These are phyloP conservation scores for Pogostemon cablin DNA, from an alignment of 257 asterid species.

Conservation along the genomic window DNA sequence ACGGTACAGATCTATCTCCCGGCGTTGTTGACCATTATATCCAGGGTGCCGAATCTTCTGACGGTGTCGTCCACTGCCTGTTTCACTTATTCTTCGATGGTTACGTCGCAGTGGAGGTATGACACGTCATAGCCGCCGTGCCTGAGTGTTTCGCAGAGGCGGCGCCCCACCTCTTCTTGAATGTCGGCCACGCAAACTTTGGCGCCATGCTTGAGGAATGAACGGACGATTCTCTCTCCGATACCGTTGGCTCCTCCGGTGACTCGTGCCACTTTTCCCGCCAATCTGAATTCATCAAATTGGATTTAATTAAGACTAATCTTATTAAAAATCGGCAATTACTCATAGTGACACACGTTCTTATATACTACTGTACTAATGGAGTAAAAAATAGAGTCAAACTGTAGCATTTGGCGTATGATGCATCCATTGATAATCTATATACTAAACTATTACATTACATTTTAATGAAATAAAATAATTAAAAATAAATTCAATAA, in stretches of 20 bases:
- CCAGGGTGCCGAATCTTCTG: constrained; percentile 62
- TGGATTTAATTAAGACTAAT: too few species aligned
- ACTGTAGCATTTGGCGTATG: too few species aligned
- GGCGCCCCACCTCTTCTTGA: constrained; percentile 54
- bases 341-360: too few species aligned
- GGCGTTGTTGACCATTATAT: constrained; percentile 77
- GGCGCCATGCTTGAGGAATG: constrained; percentile 72
- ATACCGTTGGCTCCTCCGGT: constrained; percentile 89
- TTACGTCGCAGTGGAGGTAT: constrained; percentile 65
- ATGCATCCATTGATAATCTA: too few species aligned
- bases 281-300: constrained; percentile 41
- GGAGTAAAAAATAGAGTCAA: too few species aligned
- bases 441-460: too few species aligned
- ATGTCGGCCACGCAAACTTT: constrained; percentile 74
- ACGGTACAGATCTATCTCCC: constrained; percentile 53
- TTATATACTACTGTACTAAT: too few species aligned
- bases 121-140: constrained; percentile 22
- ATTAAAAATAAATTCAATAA: too few species aligned
- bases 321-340: too few species aligned
- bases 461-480: too few species aligned
- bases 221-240: constrained; percentile 72
- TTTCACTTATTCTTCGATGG: constrained; percentile 58
- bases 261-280: constrained; percentile 73
- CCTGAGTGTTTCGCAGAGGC: constrained; percentile 42
- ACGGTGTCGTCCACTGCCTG: constrained; percentile 62